These are phyloP conservation scores for Globisporangium lucens DNA, from an alignment of 352 stramenopile species.

Conservation along the genomic window DNA sequence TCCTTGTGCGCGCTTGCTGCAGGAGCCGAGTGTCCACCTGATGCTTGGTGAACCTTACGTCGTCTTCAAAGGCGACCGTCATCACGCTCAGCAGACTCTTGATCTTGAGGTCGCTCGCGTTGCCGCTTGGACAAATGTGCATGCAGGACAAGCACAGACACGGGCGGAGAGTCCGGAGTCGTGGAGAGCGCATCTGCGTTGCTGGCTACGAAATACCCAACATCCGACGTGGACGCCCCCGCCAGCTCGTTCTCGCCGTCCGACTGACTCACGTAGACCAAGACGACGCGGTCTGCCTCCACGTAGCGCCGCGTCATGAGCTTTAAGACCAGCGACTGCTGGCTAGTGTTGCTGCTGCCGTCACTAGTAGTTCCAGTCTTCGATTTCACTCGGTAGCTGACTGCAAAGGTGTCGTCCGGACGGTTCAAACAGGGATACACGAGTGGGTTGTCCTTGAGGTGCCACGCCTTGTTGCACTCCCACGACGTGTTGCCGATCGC, in stretches of 20 bases:
- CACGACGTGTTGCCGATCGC: background rate
- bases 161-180: background rate
- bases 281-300: conserved; percentile 24
- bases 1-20: background rate
- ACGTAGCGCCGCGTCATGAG: conserved; percentile 37
- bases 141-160: conserved; percentile 10
- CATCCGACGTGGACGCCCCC: conserved; percentile 28
- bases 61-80: conserved; percentile 8
- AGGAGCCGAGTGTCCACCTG: conserved; percentile 4
- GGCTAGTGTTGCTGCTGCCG: background rate
- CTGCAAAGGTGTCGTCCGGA: conserved; percentile 5
- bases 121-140: background rate
- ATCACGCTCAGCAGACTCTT: conserved; percentile 6
- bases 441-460: background rate
- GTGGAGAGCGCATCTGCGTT: background rate
- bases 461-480: conserved; percentile 1
- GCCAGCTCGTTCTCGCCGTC: conserved; percentile 31
- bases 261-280: conserved; percentile 32
- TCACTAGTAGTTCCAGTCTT: background rate
- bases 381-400: background rate
- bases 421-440: background rate
- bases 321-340: conserved; percentile 19
- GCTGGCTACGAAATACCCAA: conserved; percentile 18
- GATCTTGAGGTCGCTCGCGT: background rate
- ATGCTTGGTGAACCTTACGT: conserved; percentile 8